Percentiles rank a stretch among this genome's conserved stretches.
Evolutionary conservation across 768 basidiomycete genomes (phyloP).

Genomic region (Boletales sp.): DNA sequence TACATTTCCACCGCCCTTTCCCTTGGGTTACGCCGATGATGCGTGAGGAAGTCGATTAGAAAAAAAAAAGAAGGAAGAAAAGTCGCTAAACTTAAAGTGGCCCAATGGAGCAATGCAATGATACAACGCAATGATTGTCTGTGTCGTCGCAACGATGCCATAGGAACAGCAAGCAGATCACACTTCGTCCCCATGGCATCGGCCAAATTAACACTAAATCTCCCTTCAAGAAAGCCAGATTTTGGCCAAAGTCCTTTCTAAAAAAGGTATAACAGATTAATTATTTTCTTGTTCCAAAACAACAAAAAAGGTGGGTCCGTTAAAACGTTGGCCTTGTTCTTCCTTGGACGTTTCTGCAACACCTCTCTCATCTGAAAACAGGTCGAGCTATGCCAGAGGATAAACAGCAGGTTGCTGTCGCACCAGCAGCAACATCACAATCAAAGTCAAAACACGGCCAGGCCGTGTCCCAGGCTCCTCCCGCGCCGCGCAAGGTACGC

Average conservation of each 20-base stretch:
- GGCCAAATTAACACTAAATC: not conserved
- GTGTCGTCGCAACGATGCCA: too few species aligned
- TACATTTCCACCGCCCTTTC: slow-evolving; percentile 7
- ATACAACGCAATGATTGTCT: too few species aligned
- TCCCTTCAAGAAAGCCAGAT: not conserved
- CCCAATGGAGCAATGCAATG: too few species aligned
- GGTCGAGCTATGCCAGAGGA: slow-evolving; percentile 28
- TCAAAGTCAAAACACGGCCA: slow-evolving; percentile 46
- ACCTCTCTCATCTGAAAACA: slow-evolving; percentile 1
- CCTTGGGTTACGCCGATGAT: slow-evolving; percentile 14
- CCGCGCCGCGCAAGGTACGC: slow-evolving; percentile 77
- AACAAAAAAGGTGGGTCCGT: slow-evolving; percentile 16
- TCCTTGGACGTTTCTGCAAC: slow-evolving; percentile 2
- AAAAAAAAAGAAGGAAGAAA: not conserved
- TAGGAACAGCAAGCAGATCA: too few species aligned
- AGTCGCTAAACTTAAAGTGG: too few species aligned
- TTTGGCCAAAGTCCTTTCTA: not conserved
- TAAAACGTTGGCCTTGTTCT: slow-evolving; percentile 15
- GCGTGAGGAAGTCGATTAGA: slow-evolving; percentile 25
- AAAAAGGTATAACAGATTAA: not conserved
- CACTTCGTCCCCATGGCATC: not conserved
- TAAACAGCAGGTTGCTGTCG: slow-evolving; percentile 13
- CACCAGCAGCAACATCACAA: slow-evolving; percentile 19
- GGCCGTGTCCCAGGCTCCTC: slow-evolving; percentile 40
- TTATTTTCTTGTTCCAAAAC: slow-evolving; percentile 15